A percentile compares a stretch with the other conserved stretches of the same genome.
Conservation (phyloP, 73 alveolate genomes). For the Tetrahymena malaccensis region DNA sequence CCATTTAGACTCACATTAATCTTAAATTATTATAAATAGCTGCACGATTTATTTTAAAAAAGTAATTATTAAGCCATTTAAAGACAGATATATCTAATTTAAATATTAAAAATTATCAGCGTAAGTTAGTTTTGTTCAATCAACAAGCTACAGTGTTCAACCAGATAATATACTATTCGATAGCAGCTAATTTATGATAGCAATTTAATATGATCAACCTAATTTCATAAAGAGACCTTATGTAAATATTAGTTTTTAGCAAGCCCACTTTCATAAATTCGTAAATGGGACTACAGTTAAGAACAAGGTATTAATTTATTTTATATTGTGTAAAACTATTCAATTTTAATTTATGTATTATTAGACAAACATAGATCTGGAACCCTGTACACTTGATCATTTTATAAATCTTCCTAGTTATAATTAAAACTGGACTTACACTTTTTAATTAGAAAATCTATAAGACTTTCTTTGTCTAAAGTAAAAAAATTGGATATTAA, state of each 20-base stretch:
- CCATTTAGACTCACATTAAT: no score
- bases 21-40: background rate
- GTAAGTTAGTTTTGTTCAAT: background rate
- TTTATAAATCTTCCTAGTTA: background rate
- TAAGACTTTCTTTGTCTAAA: background rate
- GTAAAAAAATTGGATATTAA: background rate
- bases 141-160: background rate
- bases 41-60: background rate
- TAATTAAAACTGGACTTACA: background rate
- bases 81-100: no score
- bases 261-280: background rate
- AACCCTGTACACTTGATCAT: background rate
- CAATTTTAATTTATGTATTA: background rate
- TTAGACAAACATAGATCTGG: background rate
- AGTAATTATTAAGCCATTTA: background rate
- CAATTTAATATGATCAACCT: background rate
- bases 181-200: background rate
- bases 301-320: background rate
- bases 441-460: background rate
- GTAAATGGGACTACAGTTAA: background rate
- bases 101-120: background rate
- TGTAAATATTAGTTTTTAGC: background rate
- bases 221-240: background rate
- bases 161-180: background rate
- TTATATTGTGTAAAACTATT: background rate